These are phyloP conservation scores for Pythium diclinum DNA, from an alignment of 352 stramenopile species.

Conservation along the genomic window DNA sequence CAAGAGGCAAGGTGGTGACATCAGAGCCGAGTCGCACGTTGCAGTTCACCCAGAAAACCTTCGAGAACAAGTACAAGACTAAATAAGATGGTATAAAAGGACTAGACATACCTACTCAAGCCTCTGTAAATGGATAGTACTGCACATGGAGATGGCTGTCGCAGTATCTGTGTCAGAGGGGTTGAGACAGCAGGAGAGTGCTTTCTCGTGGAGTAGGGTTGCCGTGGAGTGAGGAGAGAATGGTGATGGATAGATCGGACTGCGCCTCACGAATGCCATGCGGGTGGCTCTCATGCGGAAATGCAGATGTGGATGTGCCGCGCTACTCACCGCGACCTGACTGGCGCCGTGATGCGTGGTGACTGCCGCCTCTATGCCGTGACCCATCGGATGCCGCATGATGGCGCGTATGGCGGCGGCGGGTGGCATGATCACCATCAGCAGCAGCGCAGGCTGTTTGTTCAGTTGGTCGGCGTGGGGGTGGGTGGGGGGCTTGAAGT, in stretches of 20 bases:
- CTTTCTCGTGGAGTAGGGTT: conserved; percentile 23
- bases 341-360: neutral
- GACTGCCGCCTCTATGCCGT: neutral
- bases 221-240: conserved; percentile 7
- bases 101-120: neutral
- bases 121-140: neutral
- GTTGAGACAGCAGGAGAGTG: conserved; percentile 6
- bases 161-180: neutral
- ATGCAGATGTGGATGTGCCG: neutral
- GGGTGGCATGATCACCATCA: neutral
- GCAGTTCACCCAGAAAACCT: conserved; percentile 17
- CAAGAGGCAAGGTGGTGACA: conserved; percentile 19
- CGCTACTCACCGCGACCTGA: too few relatives aligned
- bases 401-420: neutral
- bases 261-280: neutral
- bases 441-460: neutral
- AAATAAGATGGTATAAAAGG: neutral
- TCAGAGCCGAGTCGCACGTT: conserved; percentile 29
- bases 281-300: neutral
- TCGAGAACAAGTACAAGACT: neutral
- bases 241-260: neutral
- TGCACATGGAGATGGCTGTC: neutral
- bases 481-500: neutral
- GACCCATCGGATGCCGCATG: neutral
- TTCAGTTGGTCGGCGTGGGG: neutral